A percentile compares a stretch with the other conserved stretches of the same genome.
Conservation (phyloP, 2,329 filamentous ascomycete species). For the Colletotrichum neosansevieriae region DNA sequence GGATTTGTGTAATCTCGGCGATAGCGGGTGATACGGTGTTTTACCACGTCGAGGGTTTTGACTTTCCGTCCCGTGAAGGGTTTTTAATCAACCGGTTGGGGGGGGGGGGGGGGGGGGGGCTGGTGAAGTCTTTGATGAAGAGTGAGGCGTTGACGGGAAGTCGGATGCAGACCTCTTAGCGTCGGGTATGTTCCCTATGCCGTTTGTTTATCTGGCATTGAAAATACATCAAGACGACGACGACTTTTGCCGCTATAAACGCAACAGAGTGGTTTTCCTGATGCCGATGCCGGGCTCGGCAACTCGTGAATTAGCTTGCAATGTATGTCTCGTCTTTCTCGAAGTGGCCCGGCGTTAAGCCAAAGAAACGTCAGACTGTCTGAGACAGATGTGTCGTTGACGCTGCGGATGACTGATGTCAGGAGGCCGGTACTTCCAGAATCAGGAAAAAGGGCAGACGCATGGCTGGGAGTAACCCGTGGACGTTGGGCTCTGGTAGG, state of each 20-base stretch:
- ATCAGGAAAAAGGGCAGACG: background rate
- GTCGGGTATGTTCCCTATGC: conserved; percentile 8
- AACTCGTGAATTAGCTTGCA: background rate
- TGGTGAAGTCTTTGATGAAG: conserved; percentile 12
- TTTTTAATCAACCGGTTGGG: background rate
- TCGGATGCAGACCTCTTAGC: background rate
- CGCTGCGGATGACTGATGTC: conserved; percentile 19
- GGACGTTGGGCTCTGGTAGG: background rate
- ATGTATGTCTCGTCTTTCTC: background rate
- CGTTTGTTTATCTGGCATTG: background rate
- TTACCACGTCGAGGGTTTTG: background rate
- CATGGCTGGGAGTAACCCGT: conserved; percentile 3
- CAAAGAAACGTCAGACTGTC: conserved; percentile 30
- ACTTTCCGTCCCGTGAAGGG: background rate
- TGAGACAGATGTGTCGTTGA: conserved; percentile 15
- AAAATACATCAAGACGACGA: background rate
- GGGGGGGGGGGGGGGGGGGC: background rate
- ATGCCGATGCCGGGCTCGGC: background rate
- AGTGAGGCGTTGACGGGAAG: background rate
- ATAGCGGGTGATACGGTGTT: background rate
- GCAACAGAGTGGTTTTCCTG: background rate
- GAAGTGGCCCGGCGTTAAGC: background rate
- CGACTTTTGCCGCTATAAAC: background rate
- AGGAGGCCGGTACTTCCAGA: conserved; percentile 6
- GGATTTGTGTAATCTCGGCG: background rate